Conservation (phyloP, 2,329 filamentous ascomycete genomes). For the Elsinoe perseae region DNA sequence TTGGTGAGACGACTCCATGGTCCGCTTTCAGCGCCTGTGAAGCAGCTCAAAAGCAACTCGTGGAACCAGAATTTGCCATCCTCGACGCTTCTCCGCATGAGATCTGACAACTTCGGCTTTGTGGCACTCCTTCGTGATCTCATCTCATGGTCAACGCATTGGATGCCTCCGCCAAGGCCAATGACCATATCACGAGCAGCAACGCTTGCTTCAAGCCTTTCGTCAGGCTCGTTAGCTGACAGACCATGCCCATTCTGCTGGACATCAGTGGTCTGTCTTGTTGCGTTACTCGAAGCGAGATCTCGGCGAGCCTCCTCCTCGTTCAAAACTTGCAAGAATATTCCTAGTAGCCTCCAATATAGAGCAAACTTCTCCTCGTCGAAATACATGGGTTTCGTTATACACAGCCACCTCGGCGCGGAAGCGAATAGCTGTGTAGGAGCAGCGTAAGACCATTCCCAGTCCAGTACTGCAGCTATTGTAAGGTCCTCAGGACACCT, state of each 20-base stretch:
- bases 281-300: not conserved
- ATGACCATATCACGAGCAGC: no score
- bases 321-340: not conserved
- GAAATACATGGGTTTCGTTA: not conserved
- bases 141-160: no score
- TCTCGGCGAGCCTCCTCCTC: not conserved
- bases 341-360: not conserved
- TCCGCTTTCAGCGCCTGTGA: not conserved
- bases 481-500: constrained; percentile 20
- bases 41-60: not conserved
- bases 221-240: no score
- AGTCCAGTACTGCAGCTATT: constrained; percentile 23
- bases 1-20: not conserved
- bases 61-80: not conserved
- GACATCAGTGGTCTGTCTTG: not conserved
- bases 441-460: constrained; percentile 24
- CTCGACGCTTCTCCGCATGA: not conserved
- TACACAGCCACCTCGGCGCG: constrained; percentile 17
- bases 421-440: constrained; percentile 22
- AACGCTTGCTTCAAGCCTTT: no score
- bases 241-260: not conserved
- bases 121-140: no score
- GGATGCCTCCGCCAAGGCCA: no score
- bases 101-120: not conserved
- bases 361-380: not conserved